Percentiles rank a stretch among this genome's conserved stretches.
Conservation (phyloP, 2,329 filamentous ascomycete genomes). For the Gliomastix tumulicola region DNA sequence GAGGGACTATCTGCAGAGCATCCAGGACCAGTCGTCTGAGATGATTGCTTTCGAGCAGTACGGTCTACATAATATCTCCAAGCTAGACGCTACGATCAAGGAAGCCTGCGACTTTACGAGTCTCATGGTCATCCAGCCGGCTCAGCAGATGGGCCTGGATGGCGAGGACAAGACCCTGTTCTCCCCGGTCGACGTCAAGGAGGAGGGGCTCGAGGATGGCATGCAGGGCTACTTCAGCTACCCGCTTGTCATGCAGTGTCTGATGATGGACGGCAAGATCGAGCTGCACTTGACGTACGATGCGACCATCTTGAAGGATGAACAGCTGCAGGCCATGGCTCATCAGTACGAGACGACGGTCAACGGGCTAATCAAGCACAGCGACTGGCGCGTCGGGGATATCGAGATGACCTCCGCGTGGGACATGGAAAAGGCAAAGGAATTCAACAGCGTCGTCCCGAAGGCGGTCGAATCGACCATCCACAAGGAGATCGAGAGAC, state of each 20-base stretch:
- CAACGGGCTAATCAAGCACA: no score
- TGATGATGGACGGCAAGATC: background rate
- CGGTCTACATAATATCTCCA: conserved; percentile 11
- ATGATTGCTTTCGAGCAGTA: conserved; percentile 9
- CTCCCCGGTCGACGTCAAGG: background rate
- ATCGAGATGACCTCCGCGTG: background rate
- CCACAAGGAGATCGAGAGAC: background rate
- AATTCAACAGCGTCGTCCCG: no score
- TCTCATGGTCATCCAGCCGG: conserved; percentile 8
- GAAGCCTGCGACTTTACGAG: conserved; percentile 9
- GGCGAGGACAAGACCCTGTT: background rate
- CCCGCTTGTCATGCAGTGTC: conserved; percentile 1
- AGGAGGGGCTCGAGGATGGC: background rate
- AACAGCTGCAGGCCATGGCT: background rate
- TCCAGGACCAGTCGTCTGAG: conserved; percentile 5
- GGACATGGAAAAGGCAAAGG: background rate
- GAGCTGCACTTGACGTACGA: conserved; percentile 4
- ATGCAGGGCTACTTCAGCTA: conserved; percentile 4
- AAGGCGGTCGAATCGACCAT: no score
- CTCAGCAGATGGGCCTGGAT: conserved; percentile 1
- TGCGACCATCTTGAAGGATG: background rate
- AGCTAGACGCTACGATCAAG: conserved; percentile 3
- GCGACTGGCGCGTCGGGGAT: no score
- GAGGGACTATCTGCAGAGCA: conserved; percentile 3
- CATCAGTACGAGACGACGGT: no score